Conservation (phyloP, 1,139 yeast species). For the Yamadazyma buinensis region DNA sequence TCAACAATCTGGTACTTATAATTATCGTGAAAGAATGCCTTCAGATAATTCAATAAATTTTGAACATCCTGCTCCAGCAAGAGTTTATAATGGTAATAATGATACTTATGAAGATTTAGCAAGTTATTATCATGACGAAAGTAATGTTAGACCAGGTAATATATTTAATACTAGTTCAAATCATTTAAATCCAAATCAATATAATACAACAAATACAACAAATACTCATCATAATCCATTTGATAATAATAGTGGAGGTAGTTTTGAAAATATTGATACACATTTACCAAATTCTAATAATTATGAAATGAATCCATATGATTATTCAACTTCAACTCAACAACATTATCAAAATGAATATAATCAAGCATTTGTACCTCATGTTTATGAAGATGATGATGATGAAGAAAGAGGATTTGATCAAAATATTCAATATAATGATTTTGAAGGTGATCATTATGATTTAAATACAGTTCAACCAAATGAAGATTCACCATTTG, state of each 20-base stretch:
- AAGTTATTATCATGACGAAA: constrained; percentile 14
- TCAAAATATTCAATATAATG: constrained; percentile 36
- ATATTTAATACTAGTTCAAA: constrained; percentile 22
- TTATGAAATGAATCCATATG: constrained; percentile 28
- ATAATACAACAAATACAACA: too few relatives aligned
- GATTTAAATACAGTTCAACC: constrained; percentile 36
- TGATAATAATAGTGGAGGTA: constrained; percentile 7
- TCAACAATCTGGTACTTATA: constrained; percentile 18
- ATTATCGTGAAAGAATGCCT: constrained; percentile 10
- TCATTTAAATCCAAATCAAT: constrained; percentile 11
- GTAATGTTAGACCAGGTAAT: constrained; percentile 16
- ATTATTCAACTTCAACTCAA: constrained; percentile 11
- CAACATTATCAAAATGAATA: constrained; percentile 14
- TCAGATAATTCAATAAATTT: constrained; percentile 24
- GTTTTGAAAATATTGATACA: constrained; percentile 11
- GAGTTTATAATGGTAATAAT: constrained; percentile 19
- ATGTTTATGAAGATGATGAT: constrained; percentile 40
- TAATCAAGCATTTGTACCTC: constrained; percentile 45
- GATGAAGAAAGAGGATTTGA: constrained; percentile 44
- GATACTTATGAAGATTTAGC: constrained; percentile 19
- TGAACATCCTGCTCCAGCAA: constrained; percentile 34
- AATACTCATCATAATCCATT: constrained; percentile 15
- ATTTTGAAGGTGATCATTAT: constrained; percentile 43
- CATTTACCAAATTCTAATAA: constrained; percentile 15
- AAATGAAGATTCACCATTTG: constrained; percentile 26